Percentiles rank a stretch among this genome's conserved stretches.
Evolutionary conservation across 2,329 filamentous ascomycete genomes (phyloP).

Genomic region (Ilyonectria destructans): DNA sequence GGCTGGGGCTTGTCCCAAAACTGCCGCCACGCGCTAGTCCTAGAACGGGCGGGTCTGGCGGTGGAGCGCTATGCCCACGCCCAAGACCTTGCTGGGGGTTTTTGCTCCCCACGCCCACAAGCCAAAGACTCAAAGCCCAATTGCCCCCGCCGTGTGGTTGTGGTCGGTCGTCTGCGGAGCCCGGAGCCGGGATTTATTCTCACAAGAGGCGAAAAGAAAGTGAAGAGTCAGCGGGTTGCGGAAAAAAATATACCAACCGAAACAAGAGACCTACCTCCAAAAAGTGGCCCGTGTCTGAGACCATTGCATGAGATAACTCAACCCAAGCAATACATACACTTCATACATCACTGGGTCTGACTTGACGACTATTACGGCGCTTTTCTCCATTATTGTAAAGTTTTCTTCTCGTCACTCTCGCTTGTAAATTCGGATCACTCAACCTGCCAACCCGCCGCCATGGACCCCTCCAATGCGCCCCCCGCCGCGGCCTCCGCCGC

Average conservation of each 20-base stretch:
- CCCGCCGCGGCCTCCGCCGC: slow-evolving; percentile 81
- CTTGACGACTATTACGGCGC: neutral
- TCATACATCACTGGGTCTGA: neutral
- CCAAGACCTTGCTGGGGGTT: slow-evolving; percentile 9
- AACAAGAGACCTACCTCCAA: slow-evolving; percentile 3
- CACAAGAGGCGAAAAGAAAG: slow-evolving; percentile 2
- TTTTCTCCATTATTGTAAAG: slow-evolving; percentile 1
- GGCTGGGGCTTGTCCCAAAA: slow-evolving; percentile 29
- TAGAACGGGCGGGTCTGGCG: slow-evolving; percentile 24
- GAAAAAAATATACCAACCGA: slow-evolving; percentile 2
- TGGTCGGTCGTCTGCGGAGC: slow-evolving; percentile 40
- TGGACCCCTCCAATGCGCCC: slow-evolving; percentile 61
- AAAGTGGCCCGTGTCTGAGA: slow-evolving; percentile 20
- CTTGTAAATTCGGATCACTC: slow-evolving; percentile 9
- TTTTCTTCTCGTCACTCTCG: slow-evolving; percentile 28
- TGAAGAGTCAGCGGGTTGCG: slow-evolving; percentile 5
- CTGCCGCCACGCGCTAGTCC: slow-evolving; percentile 44
- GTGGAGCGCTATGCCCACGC: slow-evolving; percentile 40
- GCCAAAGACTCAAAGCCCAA: slow-evolving; percentile 7
- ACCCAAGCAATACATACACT: neutral
- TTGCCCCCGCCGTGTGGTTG: slow-evolving; percentile 18
- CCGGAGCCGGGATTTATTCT: slow-evolving; percentile 37
- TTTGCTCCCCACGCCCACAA: slow-evolving; percentile 13
- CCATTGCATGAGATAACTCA: neutral
- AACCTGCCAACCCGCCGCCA: slow-evolving; percentile 33